These are phyloP conservation scores for Bryum argenteum DNA, from an alignment of 225 moss, liverwort and hornwort genomes.

Conservation along the genomic window DNA sequence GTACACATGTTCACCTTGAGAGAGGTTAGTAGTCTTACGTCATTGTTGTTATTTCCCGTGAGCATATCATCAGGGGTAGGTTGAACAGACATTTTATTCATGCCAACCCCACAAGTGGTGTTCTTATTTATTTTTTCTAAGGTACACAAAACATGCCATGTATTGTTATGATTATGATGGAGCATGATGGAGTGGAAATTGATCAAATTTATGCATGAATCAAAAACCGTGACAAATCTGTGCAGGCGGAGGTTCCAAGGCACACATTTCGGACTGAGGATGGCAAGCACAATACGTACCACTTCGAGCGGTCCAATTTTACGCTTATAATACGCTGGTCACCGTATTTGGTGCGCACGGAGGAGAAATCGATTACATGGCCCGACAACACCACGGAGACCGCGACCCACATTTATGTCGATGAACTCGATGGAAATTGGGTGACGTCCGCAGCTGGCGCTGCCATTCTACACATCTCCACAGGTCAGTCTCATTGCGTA, in stretches of 20 bases:
- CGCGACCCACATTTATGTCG: slow-evolving; percentile 54
- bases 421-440: slow-evolving; percentile 68
- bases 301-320: slow-evolving; percentile 53
- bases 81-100: no score
- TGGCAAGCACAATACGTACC: slow-evolving; percentile 38
- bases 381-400: slow-evolving; percentile 39
- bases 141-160: no score
- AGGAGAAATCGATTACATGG: slow-evolving; percentile 39
- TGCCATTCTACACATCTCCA: slow-evolving; percentile 57
- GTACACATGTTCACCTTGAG: no score
- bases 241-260: slow-evolving; percentile 71
- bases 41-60: no score
- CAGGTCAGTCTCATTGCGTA: slow-evolving; percentile 34
- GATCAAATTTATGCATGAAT: background rate
- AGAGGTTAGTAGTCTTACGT: no score
- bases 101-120: no score
- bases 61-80: no score
- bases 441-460: slow-evolving; percentile 43
- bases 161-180: no score
- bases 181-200: background rate
- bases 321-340: slow-evolving; percentile 69
- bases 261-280: slow-evolving; percentile 32
- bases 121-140: no score
- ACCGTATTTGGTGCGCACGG: slow-evolving; percentile 66
- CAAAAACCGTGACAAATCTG: background rate